A percentile compares a stretch with the other conserved stretches of the same genome.
phyloP scores from a whole-genome alignment of 148 eudicot genomes.

The Salicornia ramosissima region DNA sequence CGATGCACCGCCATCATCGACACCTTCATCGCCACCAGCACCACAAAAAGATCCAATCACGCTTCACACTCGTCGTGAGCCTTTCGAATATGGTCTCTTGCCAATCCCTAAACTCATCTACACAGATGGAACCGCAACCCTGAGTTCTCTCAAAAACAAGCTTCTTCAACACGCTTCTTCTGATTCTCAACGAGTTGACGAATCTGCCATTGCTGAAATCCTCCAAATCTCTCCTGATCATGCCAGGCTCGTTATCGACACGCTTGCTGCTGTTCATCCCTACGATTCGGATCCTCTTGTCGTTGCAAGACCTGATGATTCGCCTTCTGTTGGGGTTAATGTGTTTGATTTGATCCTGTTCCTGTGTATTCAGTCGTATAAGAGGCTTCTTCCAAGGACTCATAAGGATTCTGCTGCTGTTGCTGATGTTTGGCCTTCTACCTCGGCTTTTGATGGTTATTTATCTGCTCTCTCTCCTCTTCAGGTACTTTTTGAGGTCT shows the following conservation, averaged over 20 bases:
- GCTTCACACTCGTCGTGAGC: constrained; percentile 75
- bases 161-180: constrained; percentile 32
- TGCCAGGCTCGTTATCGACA: constrained; percentile 63
- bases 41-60: constrained; percentile 28
- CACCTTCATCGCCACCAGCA: constrained; percentile 21
- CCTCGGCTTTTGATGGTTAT: constrained; percentile 87
- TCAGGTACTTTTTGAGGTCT: constrained; percentile 41
- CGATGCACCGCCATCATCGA: constrained; percentile 22
- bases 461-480: constrained; percentile 91
- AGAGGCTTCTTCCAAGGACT: constrained; percentile 72
- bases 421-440: constrained; percentile 94
- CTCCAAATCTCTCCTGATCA: constrained; percentile 60
- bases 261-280: constrained; percentile 49
- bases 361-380: constrained; percentile 80
- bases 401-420: constrained; percentile 89
- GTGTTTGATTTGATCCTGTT: constrained; percentile 73
- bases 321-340: constrained; percentile 43
- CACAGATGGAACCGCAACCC: constrained; percentile 59
- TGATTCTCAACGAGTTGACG: constrained; percentile 33
- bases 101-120: constrained; percentile 89
- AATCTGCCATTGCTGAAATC: constrained; percentile 40
- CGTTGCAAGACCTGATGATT: constrained; percentile 41
- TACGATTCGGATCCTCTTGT: constrained; percentile 56
- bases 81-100: constrained; percentile 90
- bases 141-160: constrained; percentile 47